phyloP scores from a whole-genome alignment of 768 basidiomycete genomes.

The Trichaptum fuscoviolaceum region DNA sequence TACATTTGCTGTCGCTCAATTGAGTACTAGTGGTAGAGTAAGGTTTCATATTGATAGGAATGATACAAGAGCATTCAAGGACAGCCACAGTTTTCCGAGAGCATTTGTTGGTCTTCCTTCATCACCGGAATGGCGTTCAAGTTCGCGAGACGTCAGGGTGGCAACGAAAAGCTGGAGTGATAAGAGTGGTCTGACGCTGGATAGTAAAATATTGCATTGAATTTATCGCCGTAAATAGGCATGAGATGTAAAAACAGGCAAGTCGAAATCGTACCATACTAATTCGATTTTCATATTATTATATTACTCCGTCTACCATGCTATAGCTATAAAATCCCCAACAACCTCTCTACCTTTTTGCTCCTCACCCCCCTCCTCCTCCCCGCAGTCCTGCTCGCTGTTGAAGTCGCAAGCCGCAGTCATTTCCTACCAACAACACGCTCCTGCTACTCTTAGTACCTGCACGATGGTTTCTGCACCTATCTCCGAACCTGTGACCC shows the following conservation, averaged over 20 bases:
- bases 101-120: too few relatives aligned
- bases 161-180: too few relatives aligned
- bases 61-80: background rate
- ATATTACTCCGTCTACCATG: background rate
- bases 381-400: too few relatives aligned
- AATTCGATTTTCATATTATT: background rate
- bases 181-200: background rate
- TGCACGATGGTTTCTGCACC: constrained; percentile 1
- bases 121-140: too few relatives aligned
- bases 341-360: too few relatives aligned
- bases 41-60: background rate
- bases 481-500: constrained; percentile 2
- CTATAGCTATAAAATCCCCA: background rate
- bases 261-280: background rate
- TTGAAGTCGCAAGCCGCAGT: too few relatives aligned
- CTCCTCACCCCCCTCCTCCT: background rate
- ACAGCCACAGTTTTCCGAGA: too few relatives aligned
- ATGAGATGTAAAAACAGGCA: background rate
- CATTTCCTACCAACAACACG: background rate
- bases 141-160: too few relatives aligned
- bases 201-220: background rate
- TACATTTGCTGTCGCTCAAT: too few relatives aligned
- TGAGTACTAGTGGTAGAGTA: too few relatives aligned
- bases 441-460: background rate
- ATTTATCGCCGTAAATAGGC: background rate